These are phyloP conservation scores for Parafenestella ontariensis DNA, from an alignment of 2,329 filamentous ascomycete species.

Conservation along the genomic window DNA sequence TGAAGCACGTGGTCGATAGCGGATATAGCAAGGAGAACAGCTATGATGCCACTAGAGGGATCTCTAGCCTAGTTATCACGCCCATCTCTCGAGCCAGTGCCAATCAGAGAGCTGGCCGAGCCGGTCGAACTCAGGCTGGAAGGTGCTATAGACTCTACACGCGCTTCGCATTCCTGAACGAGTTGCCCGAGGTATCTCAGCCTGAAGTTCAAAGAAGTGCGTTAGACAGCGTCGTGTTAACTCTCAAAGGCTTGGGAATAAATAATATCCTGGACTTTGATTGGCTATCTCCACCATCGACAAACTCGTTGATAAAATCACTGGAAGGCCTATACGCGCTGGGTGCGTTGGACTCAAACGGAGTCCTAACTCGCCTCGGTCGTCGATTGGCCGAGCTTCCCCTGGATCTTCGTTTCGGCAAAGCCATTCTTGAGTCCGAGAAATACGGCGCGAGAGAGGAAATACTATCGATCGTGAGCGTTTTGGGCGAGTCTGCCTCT, in stretches of 20 bases:
- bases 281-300: conserved; percentile 92
- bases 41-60: conserved; percentile 88
- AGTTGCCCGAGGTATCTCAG: conserved; percentile 89
- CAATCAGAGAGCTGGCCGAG: conserved; percentile 90
- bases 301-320: conserved; percentile 85
- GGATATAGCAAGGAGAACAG: conserved; percentile 96
- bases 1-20: conserved; percentile 94
- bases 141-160: conserved; percentile 95
- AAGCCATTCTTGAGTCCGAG: conserved; percentile 85
- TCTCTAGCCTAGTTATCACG: conserved; percentile 89
- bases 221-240: conserved; percentile 80
- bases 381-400: conserved; percentile 96
- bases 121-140: conserved; percentile 88
- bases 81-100: conserved; percentile 91
- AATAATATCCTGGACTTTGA: conserved; percentile 93
- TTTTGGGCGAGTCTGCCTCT: conserved; percentile 86
- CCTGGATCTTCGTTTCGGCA: conserved; percentile 88
- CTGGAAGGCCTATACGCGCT: conserved; percentile 91
- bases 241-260: conserved; percentile 89
- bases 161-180: conserved; percentile 91
- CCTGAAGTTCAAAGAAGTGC: conserved; percentile 94
- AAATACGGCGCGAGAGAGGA: conserved; percentile 94
- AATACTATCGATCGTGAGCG: conserved; percentile 89
- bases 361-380: conserved; percentile 87
- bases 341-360: conserved; percentile 85